phyloP scores from a whole-genome alignment of 2,329 filamentous ascomycete genomes.

The Aspergillus piperis region DNA sequence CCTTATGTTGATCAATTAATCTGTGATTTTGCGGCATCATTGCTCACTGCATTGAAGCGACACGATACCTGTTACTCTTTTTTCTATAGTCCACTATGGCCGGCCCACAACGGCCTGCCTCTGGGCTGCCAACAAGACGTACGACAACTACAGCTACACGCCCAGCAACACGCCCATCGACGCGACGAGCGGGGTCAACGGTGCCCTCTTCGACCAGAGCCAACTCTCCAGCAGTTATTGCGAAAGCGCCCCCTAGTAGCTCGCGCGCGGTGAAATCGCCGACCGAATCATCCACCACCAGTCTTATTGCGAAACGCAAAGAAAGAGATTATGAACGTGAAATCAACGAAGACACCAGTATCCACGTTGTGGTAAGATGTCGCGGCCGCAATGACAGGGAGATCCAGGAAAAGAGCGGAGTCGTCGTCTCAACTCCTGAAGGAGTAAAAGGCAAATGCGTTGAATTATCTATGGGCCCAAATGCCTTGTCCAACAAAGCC shows the following conservation, averaged over 20 bases:
- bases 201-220: constrained; percentile 52
- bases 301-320: constrained; percentile 74
- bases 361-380: constrained; percentile 95
- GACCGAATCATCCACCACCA: constrained; percentile 43
- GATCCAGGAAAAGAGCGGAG: constrained; percentile 89
- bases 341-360: constrained; percentile 81
- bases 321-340: constrained; percentile 79
- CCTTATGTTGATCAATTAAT: neutral
- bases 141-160: constrained; percentile 44
- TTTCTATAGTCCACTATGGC: constrained; percentile 48
- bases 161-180: constrained; percentile 51
- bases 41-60: neutral
- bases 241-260: constrained; percentile 56
- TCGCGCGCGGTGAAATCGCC: constrained; percentile 46
- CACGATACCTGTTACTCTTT: neutral
- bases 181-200: constrained; percentile 54
- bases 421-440: constrained; percentile 77
- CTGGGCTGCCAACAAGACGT: constrained; percentile 52
- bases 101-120: constrained; percentile 54
- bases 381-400: constrained; percentile 90
- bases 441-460: constrained; percentile 84
- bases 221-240: constrained; percentile 70
- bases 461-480: constrained; percentile 88
- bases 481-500: constrained; percentile 89
- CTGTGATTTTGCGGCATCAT: neutral